Conservation (phyloP, 352 stramenopile species). For the Phytopythium chamaehyphon region DNA sequence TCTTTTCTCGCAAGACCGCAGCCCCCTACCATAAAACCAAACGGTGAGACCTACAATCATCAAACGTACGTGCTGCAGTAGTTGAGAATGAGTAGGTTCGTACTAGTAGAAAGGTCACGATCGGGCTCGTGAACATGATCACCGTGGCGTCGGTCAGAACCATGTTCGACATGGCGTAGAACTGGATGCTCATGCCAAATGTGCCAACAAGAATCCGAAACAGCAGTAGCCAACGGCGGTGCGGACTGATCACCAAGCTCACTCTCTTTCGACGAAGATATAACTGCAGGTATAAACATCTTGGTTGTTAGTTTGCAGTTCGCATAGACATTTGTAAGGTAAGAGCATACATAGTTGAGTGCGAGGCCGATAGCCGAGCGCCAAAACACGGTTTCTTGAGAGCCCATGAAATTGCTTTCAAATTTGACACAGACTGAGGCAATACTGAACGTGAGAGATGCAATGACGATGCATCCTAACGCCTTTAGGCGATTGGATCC, state of each 20-base stretch:
- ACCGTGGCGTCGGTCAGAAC: constrained; percentile 63
- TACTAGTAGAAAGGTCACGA: constrained; percentile 62
- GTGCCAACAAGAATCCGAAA: constrained; percentile 54
- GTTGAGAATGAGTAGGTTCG: neutral
- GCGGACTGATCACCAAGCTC: constrained; percentile 25
- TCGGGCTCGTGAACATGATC: constrained; percentile 61
- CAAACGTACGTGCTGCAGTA: neutral
- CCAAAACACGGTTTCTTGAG: constrained; percentile 62
- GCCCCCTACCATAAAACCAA: constrained; percentile 21
- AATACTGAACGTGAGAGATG: constrained; percentile 60
- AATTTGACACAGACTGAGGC: constrained; percentile 66
- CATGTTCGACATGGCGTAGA: constrained; percentile 70
- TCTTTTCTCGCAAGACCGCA: constrained; percentile 35
- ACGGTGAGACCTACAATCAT: no score
- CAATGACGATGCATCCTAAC: constrained; percentile 43
- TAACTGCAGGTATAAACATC: constrained; percentile 14
- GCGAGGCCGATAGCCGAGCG: constrained; percentile 39
- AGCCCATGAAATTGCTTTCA: constrained; percentile 41
- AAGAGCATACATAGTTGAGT: constrained; percentile 42
- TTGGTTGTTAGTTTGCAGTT: neutral
- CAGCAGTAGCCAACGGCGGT: constrained; percentile 34
- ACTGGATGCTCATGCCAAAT: constrained; percentile 41
- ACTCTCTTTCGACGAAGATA: constrained; percentile 32
- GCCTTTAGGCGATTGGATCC: constrained; percentile 20
- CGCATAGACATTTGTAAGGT: neutral